phyloP scores from a whole-genome alignment of 129 eudicot species.

The Cynara cardunculus region DNA sequence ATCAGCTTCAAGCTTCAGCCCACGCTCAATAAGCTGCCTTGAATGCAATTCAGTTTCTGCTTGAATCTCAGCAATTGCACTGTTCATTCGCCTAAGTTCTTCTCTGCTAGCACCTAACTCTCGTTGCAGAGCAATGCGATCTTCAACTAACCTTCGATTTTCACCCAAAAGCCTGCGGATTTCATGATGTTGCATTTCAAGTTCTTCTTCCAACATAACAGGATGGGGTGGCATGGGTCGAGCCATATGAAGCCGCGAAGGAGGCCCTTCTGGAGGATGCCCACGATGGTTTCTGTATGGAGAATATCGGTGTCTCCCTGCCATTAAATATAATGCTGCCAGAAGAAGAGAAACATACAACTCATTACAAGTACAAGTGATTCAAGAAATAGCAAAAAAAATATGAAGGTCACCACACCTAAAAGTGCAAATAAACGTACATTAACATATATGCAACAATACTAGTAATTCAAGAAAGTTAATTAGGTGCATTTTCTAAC shows the following conservation, averaged over 20 bases:
- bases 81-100: conserved; percentile 62
- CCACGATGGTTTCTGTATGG: conserved; percentile 57
- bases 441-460: not conserved
- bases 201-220: conserved; percentile 69
- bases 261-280: conserved; percentile 52
- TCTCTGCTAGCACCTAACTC: conserved; percentile 64
- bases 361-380: not conserved
- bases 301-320: conserved; percentile 59
- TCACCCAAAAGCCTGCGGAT: conserved; percentile 73
- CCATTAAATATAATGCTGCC: conserved; percentile 34
- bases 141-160: conserved; percentile 69
- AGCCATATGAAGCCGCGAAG: conserved; percentile 41
- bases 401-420: not conserved
- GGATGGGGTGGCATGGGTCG: conserved; percentile 69
- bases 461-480: not conserved
- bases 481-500: not conserved
- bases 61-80: conserved; percentile 47
- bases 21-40: conserved; percentile 72
- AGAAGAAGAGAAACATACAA: not conserved
- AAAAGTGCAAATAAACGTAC: not conserved
- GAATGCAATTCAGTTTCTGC: conserved; percentile 63
- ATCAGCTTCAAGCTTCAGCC: conserved; percentile 72
- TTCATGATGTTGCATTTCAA: conserved; percentile 67
- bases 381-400: not conserved
- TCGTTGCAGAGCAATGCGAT: conserved; percentile 53